Evolutionary conservation across 2,329 filamentous ascomycete species (phyloP).

Genomic region (Colletotrichum lini): DNA sequence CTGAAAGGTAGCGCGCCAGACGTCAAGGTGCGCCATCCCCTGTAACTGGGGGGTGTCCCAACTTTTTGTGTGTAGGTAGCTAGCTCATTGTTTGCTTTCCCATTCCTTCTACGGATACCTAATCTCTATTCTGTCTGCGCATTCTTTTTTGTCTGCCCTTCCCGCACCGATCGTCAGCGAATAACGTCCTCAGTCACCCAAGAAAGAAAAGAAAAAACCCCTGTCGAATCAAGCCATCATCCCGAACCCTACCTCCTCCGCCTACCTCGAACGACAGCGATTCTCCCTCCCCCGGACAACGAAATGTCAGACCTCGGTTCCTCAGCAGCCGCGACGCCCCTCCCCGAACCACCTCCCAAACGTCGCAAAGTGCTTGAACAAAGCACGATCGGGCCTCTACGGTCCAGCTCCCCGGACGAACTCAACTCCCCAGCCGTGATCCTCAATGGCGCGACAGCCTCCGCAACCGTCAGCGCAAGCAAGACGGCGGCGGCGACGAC

Average conservation of each 20-base stretch:
- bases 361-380: conserved; percentile 59
- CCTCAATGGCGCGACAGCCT: not conserved
- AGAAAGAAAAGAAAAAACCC: not conserved
- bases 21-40: conserved; percentile 22
- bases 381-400: conserved; percentile 56
- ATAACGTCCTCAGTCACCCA: not conserved
- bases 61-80: not conserved
- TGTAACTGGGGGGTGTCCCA: conserved; percentile 18
- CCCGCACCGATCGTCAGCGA: not conserved
- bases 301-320: conserved; percentile 49
- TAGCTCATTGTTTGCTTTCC: conserved; percentile 13
- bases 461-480: not conserved
- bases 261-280: not conserved
- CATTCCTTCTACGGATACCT: not conserved
- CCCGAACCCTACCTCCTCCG: not conserved
- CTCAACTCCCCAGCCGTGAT: conserved; percentile 21
- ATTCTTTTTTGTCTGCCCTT: conserved; percentile 27
- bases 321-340: conserved; percentile 41
- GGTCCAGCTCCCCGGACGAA: conserved; percentile 64
- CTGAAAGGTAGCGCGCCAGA: conserved; percentile 22
- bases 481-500: not conserved
- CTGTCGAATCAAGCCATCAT: not conserved
- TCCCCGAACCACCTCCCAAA: conserved; percentile 55
- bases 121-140: too few relatives aligned
- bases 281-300: not conserved